These are phyloP conservation scores for Botryosphaeria dothidea DNA, from an alignment of 2,329 filamentous ascomycete species.

Conservation along the genomic window DNA sequence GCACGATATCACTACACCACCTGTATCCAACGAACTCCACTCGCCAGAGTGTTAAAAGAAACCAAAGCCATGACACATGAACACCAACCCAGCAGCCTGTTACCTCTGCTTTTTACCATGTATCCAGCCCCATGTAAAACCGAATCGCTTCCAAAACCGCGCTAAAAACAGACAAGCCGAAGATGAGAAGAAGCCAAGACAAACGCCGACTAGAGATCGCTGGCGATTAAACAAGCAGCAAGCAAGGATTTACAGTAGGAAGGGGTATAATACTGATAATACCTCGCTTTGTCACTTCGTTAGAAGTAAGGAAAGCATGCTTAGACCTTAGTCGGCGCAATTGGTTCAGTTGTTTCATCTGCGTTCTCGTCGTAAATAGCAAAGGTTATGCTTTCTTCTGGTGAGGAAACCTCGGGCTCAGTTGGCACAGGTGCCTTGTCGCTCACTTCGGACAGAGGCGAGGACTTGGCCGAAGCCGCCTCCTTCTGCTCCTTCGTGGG, in stretches of 20 bases:
- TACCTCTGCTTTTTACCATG: constrained; percentile 4
- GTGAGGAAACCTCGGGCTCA: background rate
- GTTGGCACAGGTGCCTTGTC: background rate
- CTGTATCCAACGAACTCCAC: background rate
- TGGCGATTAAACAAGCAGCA: background rate
- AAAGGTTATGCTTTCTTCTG: constrained; percentile 2
- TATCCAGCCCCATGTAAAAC: background rate
- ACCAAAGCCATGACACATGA: background rate
- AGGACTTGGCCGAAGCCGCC: background rate
- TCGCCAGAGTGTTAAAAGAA: background rate
- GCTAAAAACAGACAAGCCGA: background rate
- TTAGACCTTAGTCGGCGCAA: background rate
- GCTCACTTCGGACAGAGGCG: background rate
- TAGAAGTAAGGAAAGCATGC: background rate
- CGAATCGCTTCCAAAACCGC: background rate
- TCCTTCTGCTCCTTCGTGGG: background rate
- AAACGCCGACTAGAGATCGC: background rate
- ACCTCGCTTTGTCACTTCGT: constrained; percentile 9
- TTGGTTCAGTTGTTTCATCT: background rate
- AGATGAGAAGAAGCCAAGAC: background rate
- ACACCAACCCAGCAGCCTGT: constrained; percentile 7
- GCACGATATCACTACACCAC: background rate
- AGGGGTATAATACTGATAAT: constrained; percentile 19
- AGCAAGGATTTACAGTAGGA: constrained; percentile 1
- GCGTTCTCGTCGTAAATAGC: constrained; percentile 11